phyloP scores from a whole-genome alignment of 2,329 filamentous ascomycete genomes.

The Alternaria triticina region DNA sequence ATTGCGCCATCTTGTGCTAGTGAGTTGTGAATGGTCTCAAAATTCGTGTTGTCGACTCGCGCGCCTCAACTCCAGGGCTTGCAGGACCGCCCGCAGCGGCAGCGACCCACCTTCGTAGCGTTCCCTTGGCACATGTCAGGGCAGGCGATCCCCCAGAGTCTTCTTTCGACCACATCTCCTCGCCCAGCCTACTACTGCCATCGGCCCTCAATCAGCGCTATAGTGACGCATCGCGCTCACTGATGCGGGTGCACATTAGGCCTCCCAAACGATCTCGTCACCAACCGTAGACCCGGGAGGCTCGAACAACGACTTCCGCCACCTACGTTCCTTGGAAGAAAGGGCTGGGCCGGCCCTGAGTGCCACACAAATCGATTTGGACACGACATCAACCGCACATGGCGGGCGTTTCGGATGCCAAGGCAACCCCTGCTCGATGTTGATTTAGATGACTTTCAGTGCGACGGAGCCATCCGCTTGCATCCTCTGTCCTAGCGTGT shows the following conservation, averaged over 20 bases:
- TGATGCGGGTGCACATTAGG: not conserved
- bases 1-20: conserved; percentile 35
- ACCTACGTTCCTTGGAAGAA: not conserved
- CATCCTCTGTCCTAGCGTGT: not conserved
- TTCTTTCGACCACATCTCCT: conserved; percentile 12
- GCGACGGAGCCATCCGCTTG: not conserved
- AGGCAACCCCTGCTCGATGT: not conserved
- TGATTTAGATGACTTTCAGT: not conserved
- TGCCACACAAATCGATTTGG: not conserved
- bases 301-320: not conserved
- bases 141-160: conserved; percentile 17
- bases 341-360: not conserved
- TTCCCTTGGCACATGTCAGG: conserved; percentile 16
- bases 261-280: not conserved
- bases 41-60: conserved; percentile 2
- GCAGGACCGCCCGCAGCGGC: conserved; percentile 6
- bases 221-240: not conserved
- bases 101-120: conserved; percentile 21
- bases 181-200: not conserved
- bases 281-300: not conserved
- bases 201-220: not conserved
- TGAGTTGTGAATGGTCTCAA: not conserved
- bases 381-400: not conserved
- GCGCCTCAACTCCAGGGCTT: conserved; percentile 5
- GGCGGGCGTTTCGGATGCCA: not conserved